Percentiles rank a stretch among this genome's conserved stretches.
These are phyloP conservation scores for Parachaetomium inaequale DNA, from an alignment of 495 filamentous ascomycete species.

Conservation along the genomic window DNA sequence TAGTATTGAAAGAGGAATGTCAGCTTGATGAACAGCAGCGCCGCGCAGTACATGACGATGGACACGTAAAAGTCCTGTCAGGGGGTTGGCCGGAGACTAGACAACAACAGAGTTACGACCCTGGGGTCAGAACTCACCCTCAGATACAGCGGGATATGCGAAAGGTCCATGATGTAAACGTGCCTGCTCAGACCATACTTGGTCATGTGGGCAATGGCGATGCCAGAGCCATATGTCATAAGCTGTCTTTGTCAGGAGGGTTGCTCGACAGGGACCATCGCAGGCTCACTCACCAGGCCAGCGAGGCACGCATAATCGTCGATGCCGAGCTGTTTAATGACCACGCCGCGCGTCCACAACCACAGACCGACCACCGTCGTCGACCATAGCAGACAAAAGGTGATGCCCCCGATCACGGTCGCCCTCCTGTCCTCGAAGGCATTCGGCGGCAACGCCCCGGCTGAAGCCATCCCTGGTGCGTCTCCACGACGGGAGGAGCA, in stretches of 20 bases:
- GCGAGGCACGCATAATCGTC: conserved; percentile 28
- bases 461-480: conserved; percentile 3
- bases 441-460: conserved; percentile 17
- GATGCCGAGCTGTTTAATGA: conserved; percentile 27
- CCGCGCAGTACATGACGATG: conserved; percentile 34
- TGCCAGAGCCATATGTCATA: conserved; percentile 17
- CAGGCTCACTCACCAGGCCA: conserved; percentile 18
- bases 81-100: not conserved
- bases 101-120: too few species aligned
- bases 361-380: conserved; percentile 26
- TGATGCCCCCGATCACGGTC: conserved; percentile 23
- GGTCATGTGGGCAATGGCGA: conserved; percentile 30
- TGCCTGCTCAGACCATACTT: conserved; percentile 26
- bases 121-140: conserved; percentile 22
- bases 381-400: conserved; percentile 20
- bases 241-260: not conserved
- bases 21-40: conserved; percentile 31
- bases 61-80: conserved; percentile 32
- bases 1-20: conserved; percentile 38
- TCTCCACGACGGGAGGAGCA: too few species aligned
- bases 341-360: conserved; percentile 22
- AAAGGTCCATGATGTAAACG: conserved; percentile 19
- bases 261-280: not conserved
- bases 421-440: conserved; percentile 20
- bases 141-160: conserved; percentile 25